A percentile compares a stretch with the other conserved stretches of the same genome.
Evolutionary conservation across 345 rosid species (phyloP).

Genomic region (Euphorbia tirucalli): DNA sequence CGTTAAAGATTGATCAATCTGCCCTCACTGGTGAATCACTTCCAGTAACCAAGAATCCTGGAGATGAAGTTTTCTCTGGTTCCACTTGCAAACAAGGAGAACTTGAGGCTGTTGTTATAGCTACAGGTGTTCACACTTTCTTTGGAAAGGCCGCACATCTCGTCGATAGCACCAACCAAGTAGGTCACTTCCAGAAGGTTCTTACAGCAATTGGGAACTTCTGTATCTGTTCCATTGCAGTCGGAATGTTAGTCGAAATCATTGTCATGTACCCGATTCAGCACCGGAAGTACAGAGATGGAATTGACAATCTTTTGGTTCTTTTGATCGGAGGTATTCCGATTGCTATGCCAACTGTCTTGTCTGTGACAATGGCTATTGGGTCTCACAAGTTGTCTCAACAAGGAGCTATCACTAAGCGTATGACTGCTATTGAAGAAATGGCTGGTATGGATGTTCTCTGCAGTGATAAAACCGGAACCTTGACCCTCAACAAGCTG

Average conservation of each 20-base stretch:
- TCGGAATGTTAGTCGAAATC: slow-evolving; percentile 28
- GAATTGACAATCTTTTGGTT: slow-evolving; percentile 32
- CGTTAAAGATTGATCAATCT: slow-evolving; percentile 24
- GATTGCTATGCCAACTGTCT: slow-evolving; percentile 33
- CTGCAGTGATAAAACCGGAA: slow-evolving; percentile 35
- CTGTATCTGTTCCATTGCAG: slow-evolving; percentile 30
- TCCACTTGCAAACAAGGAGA: slow-evolving; percentile 47
- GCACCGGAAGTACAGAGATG: slow-evolving; percentile 29
- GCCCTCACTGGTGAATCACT: slow-evolving; percentile 38
- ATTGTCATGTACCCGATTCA: slow-evolving; percentile 34
- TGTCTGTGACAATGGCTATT: slow-evolving; percentile 35
- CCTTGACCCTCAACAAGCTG: slow-evolving; percentile 28
- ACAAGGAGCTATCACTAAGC: slow-evolving; percentile 32
- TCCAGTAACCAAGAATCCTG: slow-evolving; percentile 31
- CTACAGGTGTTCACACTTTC: slow-evolving; percentile 45
- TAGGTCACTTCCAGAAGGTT: slow-evolving; percentile 39
- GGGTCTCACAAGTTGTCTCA: slow-evolving; percentile 30
- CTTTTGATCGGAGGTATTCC: slow-evolving; percentile 34
- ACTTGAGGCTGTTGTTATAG: slow-evolving; percentile 41
- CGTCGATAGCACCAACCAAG: slow-evolving; percentile 43
- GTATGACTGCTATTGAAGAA: slow-evolving; percentile 35
- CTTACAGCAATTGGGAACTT: slow-evolving; percentile 36
- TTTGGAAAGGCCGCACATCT: slow-evolving; percentile 47
- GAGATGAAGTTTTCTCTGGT: slow-evolving; percentile 40
- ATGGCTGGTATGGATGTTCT: slow-evolving; percentile 37